Evolutionary conservation across 305 asterid species (phyloP).

Genomic region (Nicotiana rustica): DNA sequence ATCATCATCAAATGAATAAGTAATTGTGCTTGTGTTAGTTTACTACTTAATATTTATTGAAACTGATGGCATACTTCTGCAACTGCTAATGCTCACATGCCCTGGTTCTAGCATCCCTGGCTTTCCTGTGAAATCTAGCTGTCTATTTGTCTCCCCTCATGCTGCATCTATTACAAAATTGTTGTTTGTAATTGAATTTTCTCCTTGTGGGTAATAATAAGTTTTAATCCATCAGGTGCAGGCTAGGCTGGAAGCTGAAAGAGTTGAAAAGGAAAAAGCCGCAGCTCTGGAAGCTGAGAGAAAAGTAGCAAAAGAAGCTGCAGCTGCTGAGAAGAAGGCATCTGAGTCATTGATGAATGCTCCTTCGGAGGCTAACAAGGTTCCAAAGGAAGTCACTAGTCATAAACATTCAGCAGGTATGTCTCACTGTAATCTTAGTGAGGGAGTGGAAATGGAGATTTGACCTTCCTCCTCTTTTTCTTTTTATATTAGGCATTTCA

Average conservation of each 20-base stretch:
- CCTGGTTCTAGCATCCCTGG: slow-evolving; percentile 26
- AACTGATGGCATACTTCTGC: not conserved
- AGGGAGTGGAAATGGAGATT: too few species aligned
- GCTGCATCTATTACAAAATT: slow-evolving; percentile 1
- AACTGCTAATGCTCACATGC: not conserved
- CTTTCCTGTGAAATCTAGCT: not conserved
- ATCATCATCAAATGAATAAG: not conserved
- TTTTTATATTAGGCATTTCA: not conserved
- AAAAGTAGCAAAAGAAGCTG: too few species aligned
- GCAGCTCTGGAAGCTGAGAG: too few species aligned
- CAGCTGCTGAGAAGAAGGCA: too few species aligned
- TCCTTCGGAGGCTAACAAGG: too few species aligned
- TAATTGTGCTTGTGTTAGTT: slow-evolving; percentile 11
- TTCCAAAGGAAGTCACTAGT: too few species aligned
- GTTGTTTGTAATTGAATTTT: not conserved
- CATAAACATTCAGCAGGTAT: too few species aligned
- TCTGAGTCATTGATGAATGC: too few species aligned
- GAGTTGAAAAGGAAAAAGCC: too few species aligned
- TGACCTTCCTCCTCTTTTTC: not conserved
- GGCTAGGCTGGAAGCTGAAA: slow-evolving; percentile 52
- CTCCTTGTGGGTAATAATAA: slow-evolving; percentile 24
- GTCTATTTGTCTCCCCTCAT: slow-evolving; percentile 1
- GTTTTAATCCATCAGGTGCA: slow-evolving; percentile 52
- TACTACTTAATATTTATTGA: not conserved
- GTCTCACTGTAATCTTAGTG: too few species aligned